Base-by-base conservation (phyloP, 305 asterid species). In the Lippia alba region DNA sequence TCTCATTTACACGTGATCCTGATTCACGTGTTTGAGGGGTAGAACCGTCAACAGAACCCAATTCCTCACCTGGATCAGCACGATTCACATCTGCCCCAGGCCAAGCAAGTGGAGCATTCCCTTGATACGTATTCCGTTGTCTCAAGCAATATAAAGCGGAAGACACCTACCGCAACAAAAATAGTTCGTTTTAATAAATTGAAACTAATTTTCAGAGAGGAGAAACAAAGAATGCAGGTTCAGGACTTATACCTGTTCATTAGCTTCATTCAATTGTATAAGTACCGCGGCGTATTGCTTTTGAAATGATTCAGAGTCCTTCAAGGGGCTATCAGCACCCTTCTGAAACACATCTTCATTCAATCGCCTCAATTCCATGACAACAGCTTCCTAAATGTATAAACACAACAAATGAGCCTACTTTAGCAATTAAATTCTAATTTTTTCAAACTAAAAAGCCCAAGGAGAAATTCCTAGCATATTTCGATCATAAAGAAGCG, bases 201-300 rank as follows among this genome's bases (percentile, higher is more conserved):
- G 58, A 49, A 54, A 12, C 1, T 41, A 14, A 16, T 3, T 11
- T 12, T 0, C 30, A 24, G 30, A 24, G 30, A 24, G 30, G 7
- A 15, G 36, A 65, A 10, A 12, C 51, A 57, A 59, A 66, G 30
- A 51, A 8, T 30, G 44, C 61, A 60, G 55, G 56, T 65, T 16
- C n/a, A 64, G 59, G 60, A 65, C 11, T 56, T 79, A 67, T 81
- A 77, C 98, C 93, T 93, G 95, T 36, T 87, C 87, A 76, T 89
- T 87, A 64, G 79, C 84, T 78, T 93, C 97, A 66, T 78, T 81
- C 78, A 93, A 79, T 72, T 82, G 90, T 55, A 79, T 56, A 72
- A 87, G 86, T 53, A 93, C 87, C 4, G 86, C 86, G 30, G 95
- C 98, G 69, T 91, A 93, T 80, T 83, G 96, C 86, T 82, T 91